phyloP scores from a whole-genome alignment of 306 rosid species.

The Astragalus glycyphyllos region DNA sequence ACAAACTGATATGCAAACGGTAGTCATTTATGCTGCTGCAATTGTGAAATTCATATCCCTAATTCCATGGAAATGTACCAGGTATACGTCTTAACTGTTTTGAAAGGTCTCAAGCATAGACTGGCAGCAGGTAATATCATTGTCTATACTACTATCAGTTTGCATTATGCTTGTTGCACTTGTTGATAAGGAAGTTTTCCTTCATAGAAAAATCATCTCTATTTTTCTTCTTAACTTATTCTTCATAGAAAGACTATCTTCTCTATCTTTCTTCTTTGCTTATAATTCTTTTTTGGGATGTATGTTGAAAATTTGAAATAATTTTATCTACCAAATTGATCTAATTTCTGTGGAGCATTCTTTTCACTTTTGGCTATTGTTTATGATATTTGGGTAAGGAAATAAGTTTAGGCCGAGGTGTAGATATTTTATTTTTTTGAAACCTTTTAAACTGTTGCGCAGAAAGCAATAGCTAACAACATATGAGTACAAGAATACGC shows the following conservation, averaged over 20 bases:
- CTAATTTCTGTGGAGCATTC: slow-evolving; percentile 21
- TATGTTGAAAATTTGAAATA: slow-evolving; percentile 7
- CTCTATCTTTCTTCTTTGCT: slow-evolving; percentile 9
- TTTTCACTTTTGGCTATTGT: background rate
- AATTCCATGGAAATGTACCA: slow-evolving; percentile 56
- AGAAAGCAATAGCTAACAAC: slow-evolving; percentile 29
- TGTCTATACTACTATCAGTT: slow-evolving; percentile 26
- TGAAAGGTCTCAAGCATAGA: slow-evolving; percentile 93
- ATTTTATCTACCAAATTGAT: background rate
- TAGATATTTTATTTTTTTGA: background rate
- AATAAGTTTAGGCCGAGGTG: background rate
- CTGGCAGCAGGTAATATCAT: slow-evolving; percentile 87
- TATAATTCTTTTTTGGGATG: slow-evolving; percentile 22
- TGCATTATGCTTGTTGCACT: slow-evolving; percentile 30
- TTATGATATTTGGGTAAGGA: slow-evolving; percentile 31
- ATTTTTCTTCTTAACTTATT: background rate
- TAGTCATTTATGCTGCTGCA: slow-evolving; percentile 31
- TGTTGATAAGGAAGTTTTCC: slow-evolving; percentile 28
- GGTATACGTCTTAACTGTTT: slow-evolving; percentile 88
- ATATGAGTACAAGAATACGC: slow-evolving; percentile 7
- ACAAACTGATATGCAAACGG: slow-evolving; percentile 11
- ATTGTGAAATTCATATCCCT: slow-evolving; percentile 46
- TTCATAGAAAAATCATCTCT: slow-evolving; percentile 4
- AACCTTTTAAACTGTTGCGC: slow-evolving; percentile 15
- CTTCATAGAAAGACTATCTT: slow-evolving; percentile 12